Conservation (phyloP, 176 grass and related monocot species). For the Oryza australiensis region DNA sequence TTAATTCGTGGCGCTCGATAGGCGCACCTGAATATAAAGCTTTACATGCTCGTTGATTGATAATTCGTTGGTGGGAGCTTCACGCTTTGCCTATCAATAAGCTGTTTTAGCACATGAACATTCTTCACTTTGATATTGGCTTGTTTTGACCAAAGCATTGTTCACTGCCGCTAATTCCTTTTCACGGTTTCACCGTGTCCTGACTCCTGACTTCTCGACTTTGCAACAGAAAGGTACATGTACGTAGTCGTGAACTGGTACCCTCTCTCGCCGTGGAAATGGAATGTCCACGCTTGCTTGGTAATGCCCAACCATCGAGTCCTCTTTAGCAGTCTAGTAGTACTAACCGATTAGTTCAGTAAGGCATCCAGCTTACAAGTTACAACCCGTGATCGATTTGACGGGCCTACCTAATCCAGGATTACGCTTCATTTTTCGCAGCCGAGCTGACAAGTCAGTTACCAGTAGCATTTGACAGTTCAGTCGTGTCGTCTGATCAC, state of each 20-base stretch:
- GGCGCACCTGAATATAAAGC: too few species aligned
- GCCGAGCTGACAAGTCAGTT: neutral
- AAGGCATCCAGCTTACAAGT: neutral
- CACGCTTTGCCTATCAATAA: neutral
- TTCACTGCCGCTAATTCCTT: too few species aligned
- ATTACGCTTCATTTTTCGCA: neutral
- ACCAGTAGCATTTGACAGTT: neutral
- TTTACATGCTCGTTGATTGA: too few species aligned
- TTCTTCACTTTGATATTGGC: neutral
- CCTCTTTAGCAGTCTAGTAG: neutral
- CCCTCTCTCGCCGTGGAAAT: too few species aligned
- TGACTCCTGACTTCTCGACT: too few species aligned
- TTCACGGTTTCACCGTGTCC: too few species aligned
- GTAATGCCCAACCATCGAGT: neutral
- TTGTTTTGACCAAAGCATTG: neutral
- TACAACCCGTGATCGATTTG: neutral
- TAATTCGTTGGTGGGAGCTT: neutral
- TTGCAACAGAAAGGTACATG: neutral
- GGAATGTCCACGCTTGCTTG: neutral
- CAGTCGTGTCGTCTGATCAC: neutral
- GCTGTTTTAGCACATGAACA: neutral
- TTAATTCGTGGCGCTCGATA: too few species aligned
- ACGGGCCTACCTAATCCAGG: neutral
- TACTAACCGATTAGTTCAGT: neutral
- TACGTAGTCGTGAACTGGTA: neutral